phyloP scores from a whole-genome alignment of 768 basidiomycete genomes.

The Russula lepida region DNA sequence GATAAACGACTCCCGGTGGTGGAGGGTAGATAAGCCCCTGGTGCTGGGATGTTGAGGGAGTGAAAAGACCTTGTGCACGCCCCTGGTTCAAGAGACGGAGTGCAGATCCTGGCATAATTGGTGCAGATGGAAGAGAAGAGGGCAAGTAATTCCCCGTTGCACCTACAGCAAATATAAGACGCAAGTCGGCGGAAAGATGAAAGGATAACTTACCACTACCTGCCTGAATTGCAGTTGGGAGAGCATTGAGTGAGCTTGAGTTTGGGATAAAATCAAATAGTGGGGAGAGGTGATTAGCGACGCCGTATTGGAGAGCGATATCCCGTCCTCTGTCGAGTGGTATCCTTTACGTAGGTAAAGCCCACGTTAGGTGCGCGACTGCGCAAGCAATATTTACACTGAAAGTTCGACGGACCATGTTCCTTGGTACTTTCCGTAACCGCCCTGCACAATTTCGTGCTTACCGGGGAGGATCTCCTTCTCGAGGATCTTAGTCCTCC shows the following conservation, averaged over 20 bases:
- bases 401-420: conserved; percentile 64
- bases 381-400: neutral
- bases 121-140: conserved; percentile 56
- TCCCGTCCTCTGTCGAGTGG: conserved; percentile 92
- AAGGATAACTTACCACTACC: conserved; percentile 8
- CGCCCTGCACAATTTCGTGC: conserved; percentile 98
- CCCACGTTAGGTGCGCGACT: neutral
- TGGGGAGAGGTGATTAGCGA: conserved; percentile 77
- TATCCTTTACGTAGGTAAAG: conserved; percentile 53
- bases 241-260: conserved; percentile 56
- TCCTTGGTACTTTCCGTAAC: conserved; percentile 98
- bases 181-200: neutral
- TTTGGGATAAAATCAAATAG: conserved; percentile 90
- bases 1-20: conserved; percentile 44
- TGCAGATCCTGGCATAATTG: conserved; percentile 83
- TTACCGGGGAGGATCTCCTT: conserved; percentile 93
- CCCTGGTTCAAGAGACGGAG: conserved; percentile 79
- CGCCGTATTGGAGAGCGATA: conserved; percentile 86
- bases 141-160: conserved; percentile 22
- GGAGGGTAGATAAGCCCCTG: conserved; percentile 41
- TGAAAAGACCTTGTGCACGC: conserved; percentile 78
- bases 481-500: conserved; percentile 92
- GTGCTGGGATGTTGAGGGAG: conserved; percentile 64
- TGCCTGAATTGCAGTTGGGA: conserved; percentile 37
- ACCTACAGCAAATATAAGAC: neutral